Evolutionary conservation across 164 flowering plant species (phyloP).

Genomic region (Buxus sempervirens): DNA sequence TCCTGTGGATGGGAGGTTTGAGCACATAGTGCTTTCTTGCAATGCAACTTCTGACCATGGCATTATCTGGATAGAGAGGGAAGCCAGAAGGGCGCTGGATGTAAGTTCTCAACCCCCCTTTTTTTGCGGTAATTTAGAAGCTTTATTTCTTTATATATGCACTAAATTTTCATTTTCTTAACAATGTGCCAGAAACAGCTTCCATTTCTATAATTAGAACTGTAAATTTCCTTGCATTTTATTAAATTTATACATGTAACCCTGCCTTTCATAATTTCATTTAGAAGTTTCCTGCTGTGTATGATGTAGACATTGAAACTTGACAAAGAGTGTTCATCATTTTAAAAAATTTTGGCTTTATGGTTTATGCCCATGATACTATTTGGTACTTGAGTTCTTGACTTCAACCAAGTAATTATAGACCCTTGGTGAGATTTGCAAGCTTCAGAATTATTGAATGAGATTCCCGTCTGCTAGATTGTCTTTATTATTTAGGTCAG

Average conservation of each 20-base stretch:
- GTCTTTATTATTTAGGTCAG: too few species aligned
- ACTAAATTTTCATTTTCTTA: background rate
- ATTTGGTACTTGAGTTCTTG: too few species aligned
- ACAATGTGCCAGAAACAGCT: too few species aligned
- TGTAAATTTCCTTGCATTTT: background rate
- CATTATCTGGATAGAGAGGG: constrained; percentile 64
- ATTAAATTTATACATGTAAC: background rate
- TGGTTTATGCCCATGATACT: background rate
- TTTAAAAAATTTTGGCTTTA: too few species aligned
- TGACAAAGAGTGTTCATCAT: background rate
- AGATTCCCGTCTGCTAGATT: too few species aligned
- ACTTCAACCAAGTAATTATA: too few species aligned
- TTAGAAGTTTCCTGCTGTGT: background rate
- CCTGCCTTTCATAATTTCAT: background rate
- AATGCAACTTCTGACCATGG: constrained; percentile 65
- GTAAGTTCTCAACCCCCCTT: constrained; percentile 36
- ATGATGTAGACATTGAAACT: background rate
- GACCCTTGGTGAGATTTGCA: too few species aligned
- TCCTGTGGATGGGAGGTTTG: constrained; percentile 79
- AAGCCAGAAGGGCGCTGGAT: constrained; percentile 60
- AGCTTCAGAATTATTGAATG: too few species aligned
- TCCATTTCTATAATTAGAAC: background rate
- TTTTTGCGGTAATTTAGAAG: background rate
- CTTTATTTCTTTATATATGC: background rate
- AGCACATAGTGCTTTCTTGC: constrained; percentile 68